Evolutionary conservation across 768 basidiomycete genomes (phyloP).

Genomic region (Auricularia auricula-judae): DNA sequence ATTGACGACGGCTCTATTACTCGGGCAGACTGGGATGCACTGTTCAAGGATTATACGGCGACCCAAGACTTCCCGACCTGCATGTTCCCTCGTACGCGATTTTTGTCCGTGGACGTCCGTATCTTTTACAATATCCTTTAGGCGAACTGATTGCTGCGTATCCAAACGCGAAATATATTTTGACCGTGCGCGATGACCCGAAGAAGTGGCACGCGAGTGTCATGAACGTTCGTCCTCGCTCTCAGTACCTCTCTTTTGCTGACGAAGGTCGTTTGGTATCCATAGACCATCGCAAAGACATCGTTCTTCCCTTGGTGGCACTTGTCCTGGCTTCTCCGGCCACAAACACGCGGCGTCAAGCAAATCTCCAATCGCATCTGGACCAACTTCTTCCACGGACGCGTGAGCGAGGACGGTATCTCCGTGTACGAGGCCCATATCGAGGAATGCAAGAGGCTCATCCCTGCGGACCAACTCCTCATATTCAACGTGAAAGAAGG

Average conservation of each 20-base stretch:
- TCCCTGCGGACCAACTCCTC: neutral
- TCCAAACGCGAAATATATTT: neutral
- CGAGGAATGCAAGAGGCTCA: neutral
- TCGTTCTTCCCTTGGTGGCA: neutral
- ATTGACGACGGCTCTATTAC: too few relatives aligned
- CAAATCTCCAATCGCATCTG: neutral
- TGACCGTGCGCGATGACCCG: neutral
- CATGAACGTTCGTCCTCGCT: neutral
- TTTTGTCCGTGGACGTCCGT: neutral
- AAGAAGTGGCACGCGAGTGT: neutral
- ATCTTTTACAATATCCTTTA: neutral
- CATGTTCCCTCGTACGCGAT: neutral
- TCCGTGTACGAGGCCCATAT: neutral
- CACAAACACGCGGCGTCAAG: neutral
- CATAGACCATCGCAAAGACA: neutral
- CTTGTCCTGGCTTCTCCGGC: neutral
- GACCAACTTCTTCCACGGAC: neutral
- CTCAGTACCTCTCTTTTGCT: neutral
- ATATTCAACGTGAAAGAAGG: constrained; percentile 3
- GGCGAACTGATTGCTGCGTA: neutral
- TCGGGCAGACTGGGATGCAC: neutral
- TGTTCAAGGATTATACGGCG: neutral
- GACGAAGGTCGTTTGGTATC: neutral
- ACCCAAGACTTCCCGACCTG: neutral
- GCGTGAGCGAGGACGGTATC: neutral